These are phyloP conservation scores for Calonectria hawksworthii DNA, from an alignment of 2,329 filamentous ascomycete species.

Conservation along the genomic window DNA sequence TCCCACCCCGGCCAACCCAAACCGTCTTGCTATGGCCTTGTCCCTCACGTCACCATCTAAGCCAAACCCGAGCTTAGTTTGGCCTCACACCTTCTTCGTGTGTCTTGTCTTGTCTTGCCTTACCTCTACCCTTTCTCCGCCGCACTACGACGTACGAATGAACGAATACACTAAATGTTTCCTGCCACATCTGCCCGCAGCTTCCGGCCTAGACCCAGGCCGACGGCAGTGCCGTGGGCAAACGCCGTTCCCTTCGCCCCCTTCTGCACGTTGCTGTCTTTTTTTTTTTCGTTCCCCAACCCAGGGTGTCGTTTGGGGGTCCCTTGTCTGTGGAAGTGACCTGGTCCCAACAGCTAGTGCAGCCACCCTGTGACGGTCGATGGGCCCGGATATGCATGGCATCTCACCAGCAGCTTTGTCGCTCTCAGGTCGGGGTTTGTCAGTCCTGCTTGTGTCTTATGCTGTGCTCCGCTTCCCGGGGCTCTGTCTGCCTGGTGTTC, in stretches of 20 bases:
- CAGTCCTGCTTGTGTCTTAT: slow-evolving; percentile 27
- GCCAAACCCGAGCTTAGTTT: slow-evolving; percentile 33
- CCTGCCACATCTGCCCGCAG: slow-evolving; percentile 25
- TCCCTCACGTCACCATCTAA: slow-evolving; percentile 45
- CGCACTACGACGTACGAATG: slow-evolving; percentile 27
- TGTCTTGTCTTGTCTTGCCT: slow-evolving; percentile 11
- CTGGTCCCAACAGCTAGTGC: slow-evolving; percentile 48
- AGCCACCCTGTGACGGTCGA: slow-evolving; percentile 47
- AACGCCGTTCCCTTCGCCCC: slow-evolving; percentile 36
- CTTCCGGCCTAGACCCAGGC: slow-evolving; percentile 21
- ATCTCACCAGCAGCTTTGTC: slow-evolving; percentile 46
- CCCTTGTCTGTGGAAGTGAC: slow-evolving; percentile 34
- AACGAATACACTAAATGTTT: slow-evolving; percentile 19
- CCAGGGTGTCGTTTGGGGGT: slow-evolving; percentile 31
- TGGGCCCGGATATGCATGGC: slow-evolving; percentile 48
- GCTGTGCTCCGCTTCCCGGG: slow-evolving; percentile 19
- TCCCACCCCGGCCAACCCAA: slow-evolving; percentile 31
- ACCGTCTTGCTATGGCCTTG: slow-evolving; percentile 36
- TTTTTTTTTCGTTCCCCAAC: slow-evolving; percentile 11
- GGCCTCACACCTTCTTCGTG: slow-evolving; percentile 26
- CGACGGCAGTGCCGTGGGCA: slow-evolving; percentile 22
- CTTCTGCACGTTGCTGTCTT: slow-evolving; percentile 40
- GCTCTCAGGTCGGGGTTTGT: slow-evolving; percentile 34
- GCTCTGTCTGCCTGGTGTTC: slow-evolving; percentile 25
- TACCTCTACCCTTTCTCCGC: slow-evolving; percentile 23